Evolutionary conservation across 192 early-diverging fungal species (phyloP), one percentile per base, ranked within the genome.

Genomic region (Coemansia erecta): DNA sequence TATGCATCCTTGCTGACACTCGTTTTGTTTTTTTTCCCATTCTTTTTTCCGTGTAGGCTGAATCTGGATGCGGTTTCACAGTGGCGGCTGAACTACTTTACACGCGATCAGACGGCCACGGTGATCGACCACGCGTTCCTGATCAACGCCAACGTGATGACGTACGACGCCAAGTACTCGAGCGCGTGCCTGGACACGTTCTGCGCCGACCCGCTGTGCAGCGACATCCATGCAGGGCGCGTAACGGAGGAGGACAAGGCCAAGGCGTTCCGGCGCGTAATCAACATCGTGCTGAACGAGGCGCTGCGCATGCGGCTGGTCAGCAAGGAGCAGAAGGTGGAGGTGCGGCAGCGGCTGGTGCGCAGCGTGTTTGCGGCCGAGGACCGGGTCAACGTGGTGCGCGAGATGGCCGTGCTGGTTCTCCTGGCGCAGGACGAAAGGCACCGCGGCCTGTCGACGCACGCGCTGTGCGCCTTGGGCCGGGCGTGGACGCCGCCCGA

Each of bases 271-370:
- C 66, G 80, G 35, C 64, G 80, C 45, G 59, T 61, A 33, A 56
- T 81, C 48, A 81, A 81, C 59, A 43, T 81, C 0, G 60, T 81
- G 47, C 70, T 81, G 56, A 81, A 81, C 54, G 80, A 81, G 40
- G 73, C 69, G 19, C 66, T 81, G 66, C 66, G 73, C 11, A 61
- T 72, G 45, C 69, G 73, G 22, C 63, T 81, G 21, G 56, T 81
- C 41, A 72, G 51, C 53, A 69, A 70, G 42, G 80, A 81, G 17
- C 66, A 76, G 22, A 81, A 81, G 73, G 63, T 60, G 26, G 51
- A 53, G 2, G 60, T 81, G 17, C 73, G 80, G 21, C 57, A 58
- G 61, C 70, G 73, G 21, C 73, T 76, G 23, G 66, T 81, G 18
- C 72, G 71, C 55, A 58, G 58, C 46, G 69, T 72, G 21, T 66